Conservation (phyloP, 2,329 filamentous ascomycete genomes). For the Sporothrix brasiliensis region DNA sequence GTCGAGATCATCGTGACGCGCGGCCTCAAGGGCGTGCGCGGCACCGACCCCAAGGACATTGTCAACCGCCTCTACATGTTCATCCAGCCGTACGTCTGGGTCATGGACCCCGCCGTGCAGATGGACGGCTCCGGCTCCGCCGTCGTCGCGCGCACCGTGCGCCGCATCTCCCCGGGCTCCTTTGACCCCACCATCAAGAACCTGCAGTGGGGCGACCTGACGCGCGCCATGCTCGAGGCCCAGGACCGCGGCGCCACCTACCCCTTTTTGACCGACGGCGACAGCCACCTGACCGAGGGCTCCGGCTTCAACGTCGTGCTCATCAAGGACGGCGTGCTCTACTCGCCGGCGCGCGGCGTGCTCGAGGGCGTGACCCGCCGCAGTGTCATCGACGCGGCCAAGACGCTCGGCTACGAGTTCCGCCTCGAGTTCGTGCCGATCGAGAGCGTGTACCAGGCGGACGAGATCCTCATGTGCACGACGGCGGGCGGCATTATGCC, state of each 20-base stretch:
- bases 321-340: conserved; percentile 50
- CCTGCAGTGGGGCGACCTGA: conserved; percentile 55
- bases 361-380: conserved; percentile 54
- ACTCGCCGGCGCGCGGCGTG: conserved; percentile 53
- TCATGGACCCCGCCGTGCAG: conserved; percentile 52
- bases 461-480: conserved; percentile 58
- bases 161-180: conserved; percentile 46
- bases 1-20: conserved; percentile 57
- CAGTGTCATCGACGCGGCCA: conserved; percentile 52
- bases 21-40: conserved; percentile 49
- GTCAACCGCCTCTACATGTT: conserved; percentile 54
- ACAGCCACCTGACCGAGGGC: conserved; percentile 54
- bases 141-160: conserved; percentile 40
- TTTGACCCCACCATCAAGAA: conserved; percentile 58
- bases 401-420: conserved; percentile 42
- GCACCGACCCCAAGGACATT: conserved; percentile 42
- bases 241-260: conserved; percentile 51
- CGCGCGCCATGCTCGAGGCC: conserved; percentile 50
- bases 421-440: conserved; percentile 49
- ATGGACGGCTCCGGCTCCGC: conserved; percentile 49
- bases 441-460: conserved; percentile 46
- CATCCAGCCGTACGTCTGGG: conserved; percentile 54
- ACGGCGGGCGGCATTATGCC: conserved; percentile 59
- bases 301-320: conserved; percentile 48
- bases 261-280: conserved; percentile 56